Base-by-base conservation (phyloP, 352 stramenopile species). In the Lagenidium giganteum region DNA sequence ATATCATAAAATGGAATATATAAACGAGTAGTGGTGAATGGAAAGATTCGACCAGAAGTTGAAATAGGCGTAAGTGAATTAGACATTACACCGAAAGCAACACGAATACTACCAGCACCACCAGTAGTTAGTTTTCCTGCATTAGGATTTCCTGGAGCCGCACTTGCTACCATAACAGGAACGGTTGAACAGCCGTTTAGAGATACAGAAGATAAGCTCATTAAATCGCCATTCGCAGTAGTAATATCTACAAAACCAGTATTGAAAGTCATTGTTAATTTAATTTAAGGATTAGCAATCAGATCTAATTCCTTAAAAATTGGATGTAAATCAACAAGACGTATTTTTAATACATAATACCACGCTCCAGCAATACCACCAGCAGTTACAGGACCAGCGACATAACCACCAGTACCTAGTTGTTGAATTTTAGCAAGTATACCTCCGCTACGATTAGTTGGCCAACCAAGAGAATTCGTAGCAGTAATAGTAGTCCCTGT, bases 1-100 rank as follows among this genome's bases (percentile, higher is more conserved):
- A 60, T 20, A 54, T 67, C 57, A 36, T 68, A 68, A 27, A 57
- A 57, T 18, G 59, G 50, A 40, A 68, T 55, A 18, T 55, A 47
- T 20, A 52, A 51, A 45, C 51, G 43, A 18, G 33, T 42, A 27
- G 42, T 53, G 4, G 42, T 43, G 25, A 36, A 53, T 18, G 51
- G 42, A 27, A 53, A 30, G 21, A 41, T 47, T 33, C 14, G 3
- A 41, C 24, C 29, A 51, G 41, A 28, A 12, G 27, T 16, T 3
- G 33, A n/a, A 14, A 24, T 36, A 32, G 33, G 34, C 11, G 51
- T 43, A n/a, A 44, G 32, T 22, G 20, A 11, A 26, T 52, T 53
- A 14, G 37, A 28, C 9, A 59, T 8, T 32, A 37, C 16, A 34
- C 42, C 51, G 31, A 59, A 61, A 13, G 45, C 33, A 26, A 60